Evolutionary conservation across 257 asterid genomes (phyloP).

Genomic region (Capsicum pubescens): DNA sequence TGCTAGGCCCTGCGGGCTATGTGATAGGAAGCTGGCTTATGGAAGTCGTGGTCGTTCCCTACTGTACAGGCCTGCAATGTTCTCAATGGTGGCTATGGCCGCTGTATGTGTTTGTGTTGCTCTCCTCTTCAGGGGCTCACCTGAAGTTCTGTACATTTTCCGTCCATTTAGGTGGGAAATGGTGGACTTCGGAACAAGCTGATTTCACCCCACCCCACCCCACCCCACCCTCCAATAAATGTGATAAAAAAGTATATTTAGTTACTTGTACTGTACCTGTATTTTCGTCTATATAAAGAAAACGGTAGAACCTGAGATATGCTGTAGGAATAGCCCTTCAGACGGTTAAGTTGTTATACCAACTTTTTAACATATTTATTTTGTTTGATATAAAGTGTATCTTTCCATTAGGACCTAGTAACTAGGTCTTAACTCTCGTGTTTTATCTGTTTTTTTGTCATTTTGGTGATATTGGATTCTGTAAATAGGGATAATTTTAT

Average conservation of each 20-base stretch:
- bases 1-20: conserved; percentile 51
- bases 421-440: background rate
- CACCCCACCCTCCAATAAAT: background rate
- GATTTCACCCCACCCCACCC: conserved; percentile 8
- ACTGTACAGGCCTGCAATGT: conserved; percentile 71
- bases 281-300: conserved; percentile 39
- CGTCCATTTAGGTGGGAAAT: conserved; percentile 83
- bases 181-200: conserved; percentile 78
- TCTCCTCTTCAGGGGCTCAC: conserved; percentile 75
- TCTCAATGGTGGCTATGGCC: conserved; percentile 80
- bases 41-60: conserved; percentile 49
- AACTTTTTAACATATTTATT: conserved; percentile 34
- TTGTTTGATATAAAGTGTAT: conserved; percentile 26
- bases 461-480: conserved; percentile 24
- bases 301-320: conserved; percentile 40
- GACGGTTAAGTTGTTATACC: conserved; percentile 32
- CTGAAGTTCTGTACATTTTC: conserved; percentile 61
- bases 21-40: conserved; percentile 47
- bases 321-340: conserved; percentile 32
- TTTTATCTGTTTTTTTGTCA: background rate
- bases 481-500: conserved; percentile 8
- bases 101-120: conserved; percentile 89
- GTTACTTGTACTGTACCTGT: conserved; percentile 20
- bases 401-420: conserved; percentile 17
- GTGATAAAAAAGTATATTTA: conserved; percentile 31